These are phyloP conservation scores for Alternaria novae-zelandiae DNA, from an alignment of 2,329 filamentous ascomycete genomes.

Conservation along the genomic window DNA sequence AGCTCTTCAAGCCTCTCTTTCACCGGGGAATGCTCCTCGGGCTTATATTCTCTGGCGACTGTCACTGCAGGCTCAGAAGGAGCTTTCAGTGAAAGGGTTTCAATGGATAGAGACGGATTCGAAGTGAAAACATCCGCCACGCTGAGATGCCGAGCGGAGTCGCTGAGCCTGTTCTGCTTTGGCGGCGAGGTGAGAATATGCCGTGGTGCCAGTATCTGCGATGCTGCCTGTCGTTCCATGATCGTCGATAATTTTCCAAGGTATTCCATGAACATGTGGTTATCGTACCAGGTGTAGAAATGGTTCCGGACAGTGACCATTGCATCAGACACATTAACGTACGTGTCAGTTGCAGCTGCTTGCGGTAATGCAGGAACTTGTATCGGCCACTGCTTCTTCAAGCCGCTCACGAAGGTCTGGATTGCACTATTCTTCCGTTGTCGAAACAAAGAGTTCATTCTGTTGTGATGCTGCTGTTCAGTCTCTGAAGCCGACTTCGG, in stretches of 20 bases:
- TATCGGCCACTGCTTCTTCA: conserved; percentile 30
- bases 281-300: conserved; percentile 41
- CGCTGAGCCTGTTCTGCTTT: not conserved
- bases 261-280: conserved; percentile 49
- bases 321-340: conserved; percentile 15
- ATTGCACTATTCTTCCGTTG: conserved; percentile 11
- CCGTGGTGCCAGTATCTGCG: not conserved
- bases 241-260: conserved; percentile 22
- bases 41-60: not conserved
- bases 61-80: conserved; percentile 10
- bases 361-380: conserved; percentile 13
- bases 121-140: conserved; percentile 8
- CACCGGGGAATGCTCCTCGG: not conserved
- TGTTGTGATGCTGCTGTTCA: conserved; percentile 5
- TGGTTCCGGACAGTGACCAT: conserved; percentile 21
- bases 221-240: conserved; percentile 14
- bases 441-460: conserved; percentile 12
- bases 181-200: not conserved
- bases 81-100: not conserved
- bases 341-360: conserved; percentile 6
- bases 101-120: not conserved
- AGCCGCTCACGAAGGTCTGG: conserved; percentile 9
- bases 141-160: conserved; percentile 3
- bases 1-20: conserved; percentile 17
- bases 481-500: conserved; percentile 20